Percentiles rank a stretch among this genome's conserved stretches.
Evolutionary conservation across 1,284 basidiomycete genomes (phyloP).

Genomic region (Sphaerobolus stellatus): DNA sequence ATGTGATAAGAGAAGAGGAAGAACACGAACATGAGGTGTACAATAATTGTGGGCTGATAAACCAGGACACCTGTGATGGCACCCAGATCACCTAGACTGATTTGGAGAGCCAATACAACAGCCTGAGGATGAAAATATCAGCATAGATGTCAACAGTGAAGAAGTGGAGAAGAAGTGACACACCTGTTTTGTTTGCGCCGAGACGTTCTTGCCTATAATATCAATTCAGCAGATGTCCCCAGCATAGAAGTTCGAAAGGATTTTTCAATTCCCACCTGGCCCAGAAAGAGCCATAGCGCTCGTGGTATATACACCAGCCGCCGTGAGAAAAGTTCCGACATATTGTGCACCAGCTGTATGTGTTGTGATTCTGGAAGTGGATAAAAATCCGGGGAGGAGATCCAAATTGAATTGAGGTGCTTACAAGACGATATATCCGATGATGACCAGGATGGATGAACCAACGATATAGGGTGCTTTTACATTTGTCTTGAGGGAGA

Average conservation of each 20-base stretch:
- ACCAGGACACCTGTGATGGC: slow-evolving; percentile 55
- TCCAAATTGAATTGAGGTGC: slow-evolving; percentile 19
- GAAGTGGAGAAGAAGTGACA: slow-evolving; percentile 20
- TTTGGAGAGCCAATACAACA: slow-evolving; percentile 64
- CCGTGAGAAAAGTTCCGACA: slow-evolving; percentile 59
- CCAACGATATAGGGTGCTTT: slow-evolving; percentile 61
- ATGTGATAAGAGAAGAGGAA: background rate
- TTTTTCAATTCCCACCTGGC: too few species aligned
- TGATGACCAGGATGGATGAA: slow-evolving; percentile 50
- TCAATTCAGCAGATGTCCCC: too few species aligned
- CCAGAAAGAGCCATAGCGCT: slow-evolving; percentile 50
- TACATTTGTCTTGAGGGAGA: slow-evolving; percentile 44
- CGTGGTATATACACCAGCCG: slow-evolving; percentile 60
- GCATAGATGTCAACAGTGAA: background rate
- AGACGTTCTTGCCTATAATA: too few species aligned
- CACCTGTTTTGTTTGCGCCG: slow-evolving; percentile 69
- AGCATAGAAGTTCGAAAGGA: too few species aligned
- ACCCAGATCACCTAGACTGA: slow-evolving; percentile 64
- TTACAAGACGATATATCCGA: slow-evolving; percentile 63
- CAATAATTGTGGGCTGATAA: slow-evolving; percentile 50
- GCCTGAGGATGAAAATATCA: slow-evolving; percentile 24
- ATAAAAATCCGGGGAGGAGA: slow-evolving; percentile 5
- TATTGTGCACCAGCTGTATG: slow-evolving; percentile 54
- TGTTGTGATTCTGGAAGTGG: slow-evolving; percentile 6
- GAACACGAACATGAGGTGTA: slow-evolving; percentile 42